Percentiles rank a stretch among this genome's conserved stretches.
These are phyloP conservation scores for Auricularia sp. DNA, from an alignment of 768 basidiomycete species.

Conservation along the genomic window DNA sequence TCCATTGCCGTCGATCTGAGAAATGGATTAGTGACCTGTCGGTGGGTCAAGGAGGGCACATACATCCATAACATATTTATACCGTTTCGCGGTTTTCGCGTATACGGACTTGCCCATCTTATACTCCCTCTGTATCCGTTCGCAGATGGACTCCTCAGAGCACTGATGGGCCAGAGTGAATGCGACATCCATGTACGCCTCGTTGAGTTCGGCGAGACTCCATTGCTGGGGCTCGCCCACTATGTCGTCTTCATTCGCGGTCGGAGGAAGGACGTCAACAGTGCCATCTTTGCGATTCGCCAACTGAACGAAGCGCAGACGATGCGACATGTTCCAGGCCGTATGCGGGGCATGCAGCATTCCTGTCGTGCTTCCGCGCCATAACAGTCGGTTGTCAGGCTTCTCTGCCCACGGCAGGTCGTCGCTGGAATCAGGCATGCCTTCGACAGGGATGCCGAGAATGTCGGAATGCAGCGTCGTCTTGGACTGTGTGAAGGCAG, in stretches of 20 bases:
- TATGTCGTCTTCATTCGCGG: conserved; percentile 14
- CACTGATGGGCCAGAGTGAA: conserved; percentile 37
- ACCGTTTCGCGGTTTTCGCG: conserved; percentile 40
- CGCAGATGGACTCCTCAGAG: conserved; percentile 38
- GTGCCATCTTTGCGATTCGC: conserved; percentile 34
- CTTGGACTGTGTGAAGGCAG: conserved; percentile 43
- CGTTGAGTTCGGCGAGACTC: conserved; percentile 27
- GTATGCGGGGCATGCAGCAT: conserved; percentile 32
- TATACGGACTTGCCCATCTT: conserved; percentile 39
- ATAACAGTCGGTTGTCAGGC: conserved; percentile 48
- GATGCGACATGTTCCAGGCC: conserved; percentile 43
- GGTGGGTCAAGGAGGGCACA: not conserved
- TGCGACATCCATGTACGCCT: conserved; percentile 52
- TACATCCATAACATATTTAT: conserved; percentile 49
- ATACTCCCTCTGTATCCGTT: conserved; percentile 35
- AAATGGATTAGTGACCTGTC: conserved; percentile 6
- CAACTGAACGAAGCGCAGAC: conserved; percentile 36
- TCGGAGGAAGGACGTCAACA: conserved; percentile 29
- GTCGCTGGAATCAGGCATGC: conserved; percentile 26
- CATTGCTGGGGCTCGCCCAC: conserved; percentile 26
- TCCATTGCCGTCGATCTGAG: conserved; percentile 25
- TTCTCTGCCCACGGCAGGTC: conserved; percentile 61
- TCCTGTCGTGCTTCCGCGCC: conserved; percentile 72
- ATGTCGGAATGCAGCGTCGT: conserved; percentile 48
- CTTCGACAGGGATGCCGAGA: conserved; percentile 15